Base-by-base conservation (phyloP, 495 filamentous ascomycete genomes). In the Neurospora africana region DNA sequence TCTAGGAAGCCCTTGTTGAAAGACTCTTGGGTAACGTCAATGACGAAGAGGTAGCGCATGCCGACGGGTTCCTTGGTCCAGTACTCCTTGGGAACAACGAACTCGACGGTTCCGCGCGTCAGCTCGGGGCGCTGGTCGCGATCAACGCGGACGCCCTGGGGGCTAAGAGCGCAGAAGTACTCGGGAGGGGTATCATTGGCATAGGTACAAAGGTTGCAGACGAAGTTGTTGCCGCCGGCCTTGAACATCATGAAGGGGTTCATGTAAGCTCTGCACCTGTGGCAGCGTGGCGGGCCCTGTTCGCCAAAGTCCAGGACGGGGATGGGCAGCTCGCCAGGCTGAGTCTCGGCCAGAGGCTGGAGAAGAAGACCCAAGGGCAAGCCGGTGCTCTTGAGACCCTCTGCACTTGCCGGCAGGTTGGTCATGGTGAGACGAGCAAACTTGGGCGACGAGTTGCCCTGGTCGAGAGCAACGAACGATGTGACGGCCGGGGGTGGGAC, bases 241-340 rank as follows among this genome's bases (percentile, higher is more conserved):
- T 90, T 87, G 85, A 99, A 99, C 71, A 91, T 91, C 95, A 98
- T 98, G 80, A 98, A 99, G 13, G 95, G 95, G 78, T 99, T 99
- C 81, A 99, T 97, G 80, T 99, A 99, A 17, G 95, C 91, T 77
- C 95, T 85, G 82, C 95, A 99, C 82, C 95, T 87, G 77, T 93
- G 89, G 82, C 95, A 99, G 76, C 95, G 89, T 15, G 96, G 95
- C 43, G 95, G 95, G 1, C 95, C 95, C 47, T 84, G 82, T 70
- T 98, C 94, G 47, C 95, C 95, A 83, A 98, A 99, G 84, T 98
- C 95, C 41, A 99, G 85, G 3, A 98, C 91, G 2, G 95, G 95
- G 70, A 98, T 92, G 5, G 92, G 87, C 75, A 91, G 86, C 81
- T 99, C 95, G 44, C 95, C 95, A 3, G 92, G 85, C 77, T 95